Evolutionary conservation across 2,329 filamentous ascomycete species (phyloP).

Genomic region (Colletotrichum shisoi): DNA sequence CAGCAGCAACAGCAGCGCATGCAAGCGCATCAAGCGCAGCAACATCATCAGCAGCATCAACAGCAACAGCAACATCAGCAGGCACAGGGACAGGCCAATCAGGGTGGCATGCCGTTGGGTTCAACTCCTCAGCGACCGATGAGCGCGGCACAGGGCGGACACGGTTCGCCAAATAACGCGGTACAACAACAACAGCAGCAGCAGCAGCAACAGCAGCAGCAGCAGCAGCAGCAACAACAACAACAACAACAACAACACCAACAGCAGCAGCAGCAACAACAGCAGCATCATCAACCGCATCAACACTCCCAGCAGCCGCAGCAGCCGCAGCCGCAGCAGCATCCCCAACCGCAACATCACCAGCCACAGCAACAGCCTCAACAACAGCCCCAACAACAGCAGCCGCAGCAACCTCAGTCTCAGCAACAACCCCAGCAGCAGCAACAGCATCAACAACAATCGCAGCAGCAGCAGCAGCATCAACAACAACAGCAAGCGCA

Average conservation of each 20-base stretch:
- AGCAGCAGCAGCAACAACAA: conserved; percentile 46
- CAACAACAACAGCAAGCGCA: conserved; percentile 44
- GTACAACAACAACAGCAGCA: conserved; percentile 46
- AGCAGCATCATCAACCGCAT: conserved; percentile 41
- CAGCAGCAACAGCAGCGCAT: conserved; percentile 45
- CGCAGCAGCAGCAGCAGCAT: conserved; percentile 51
- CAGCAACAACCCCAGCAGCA: conserved; percentile 47
- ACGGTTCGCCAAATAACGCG: conserved; percentile 49
- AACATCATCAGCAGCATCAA: conserved; percentile 46
- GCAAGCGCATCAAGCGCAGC: conserved; percentile 43
- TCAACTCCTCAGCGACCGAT: conserved; percentile 47
- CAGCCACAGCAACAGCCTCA: conserved; percentile 43
- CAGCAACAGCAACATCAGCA: conserved; percentile 49
- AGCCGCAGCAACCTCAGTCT: conserved; percentile 45
- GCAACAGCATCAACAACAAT: conserved; percentile 49
- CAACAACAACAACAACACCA: conserved; percentile 44
- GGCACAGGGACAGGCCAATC: conserved; percentile 47
- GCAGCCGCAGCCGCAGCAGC: conserved; percentile 42
- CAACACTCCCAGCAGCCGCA: conserved; percentile 46
- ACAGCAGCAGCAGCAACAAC: conserved; percentile 49
- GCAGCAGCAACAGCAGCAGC: conserved; percentile 41
- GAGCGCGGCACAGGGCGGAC: conserved; percentile 43
- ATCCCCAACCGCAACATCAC: conserved; percentile 45
- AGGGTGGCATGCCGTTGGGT: conserved; percentile 40
- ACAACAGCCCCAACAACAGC: conserved; percentile 44